Evolutionary conservation across 2,329 filamentous ascomycete genomes (phyloP), one percentile per base, ranked within the genome.

Genomic region (Claviceps quebecensis): DNA sequence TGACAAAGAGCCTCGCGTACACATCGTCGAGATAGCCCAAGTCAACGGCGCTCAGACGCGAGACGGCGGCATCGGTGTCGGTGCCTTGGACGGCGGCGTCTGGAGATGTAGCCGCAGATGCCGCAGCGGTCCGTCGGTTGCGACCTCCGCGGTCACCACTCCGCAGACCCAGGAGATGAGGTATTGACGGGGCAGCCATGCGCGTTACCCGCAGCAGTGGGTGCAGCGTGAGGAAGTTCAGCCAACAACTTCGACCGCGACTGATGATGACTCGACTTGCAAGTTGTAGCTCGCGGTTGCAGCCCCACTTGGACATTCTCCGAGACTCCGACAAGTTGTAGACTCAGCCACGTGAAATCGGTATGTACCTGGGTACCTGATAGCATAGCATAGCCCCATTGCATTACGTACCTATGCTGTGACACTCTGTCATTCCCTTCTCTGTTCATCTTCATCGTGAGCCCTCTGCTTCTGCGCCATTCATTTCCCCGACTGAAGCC

Each of bases 21-120:
- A 78, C 78, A 63, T 98, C 93, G 2, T 86, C 70, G 1, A 98
- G 72, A 64, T 97, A 97, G 36, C 88, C 89, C 48, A 88, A 65
- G 52, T 85, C 78, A 16, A 97, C 88, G 13, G 91, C 91, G 65
- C 90, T 97, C 67, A 95, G 72, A 38, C 93, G 80, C 34, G 89
- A 95, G 43, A 88, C 81, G 53, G 87, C 87, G 26, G 93, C 93
- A 71, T 98, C 93, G 54, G 83, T 83, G 67, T 98, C 93, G 3
- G 93, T 98, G 56, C 83, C 81, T 66, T 95, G 91, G 52, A 98
- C 83, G 41, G 84, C 78, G 53, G 76, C 73, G 67, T 97, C 90
- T 58, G 83, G 81, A 46, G 69, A 68, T 43, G 62, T 57, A n/a
- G 62, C 57, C 22, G 60, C 52, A 49, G 56, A 58, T 56, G 59